Evolutionary conservation across 345 rosid genomes (phyloP).

Genomic region (Euphorbia lathyris): DNA sequence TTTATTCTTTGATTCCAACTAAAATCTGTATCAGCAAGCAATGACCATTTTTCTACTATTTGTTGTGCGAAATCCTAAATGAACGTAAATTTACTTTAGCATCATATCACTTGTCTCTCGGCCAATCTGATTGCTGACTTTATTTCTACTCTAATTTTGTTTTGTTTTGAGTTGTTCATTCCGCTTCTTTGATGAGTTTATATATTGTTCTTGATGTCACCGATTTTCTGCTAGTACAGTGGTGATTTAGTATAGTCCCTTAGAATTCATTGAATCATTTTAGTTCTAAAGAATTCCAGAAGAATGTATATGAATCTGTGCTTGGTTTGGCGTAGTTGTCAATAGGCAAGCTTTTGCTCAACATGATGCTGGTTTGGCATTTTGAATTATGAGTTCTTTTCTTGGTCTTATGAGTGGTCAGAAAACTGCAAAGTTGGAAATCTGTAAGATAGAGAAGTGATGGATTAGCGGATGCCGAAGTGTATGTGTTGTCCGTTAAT

Average conservation of each 20-base stretch:
- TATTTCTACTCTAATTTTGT: neutral
- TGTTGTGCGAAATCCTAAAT: conserved; percentile 6
- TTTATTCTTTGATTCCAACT: neutral
- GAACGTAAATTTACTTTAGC: neutral
- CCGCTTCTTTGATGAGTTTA: neutral
- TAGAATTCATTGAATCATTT: neutral
- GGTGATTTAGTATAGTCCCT: neutral
- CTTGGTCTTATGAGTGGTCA: no score
- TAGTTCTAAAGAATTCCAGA: neutral
- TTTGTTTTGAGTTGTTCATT: neutral
- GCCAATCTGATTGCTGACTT: neutral
- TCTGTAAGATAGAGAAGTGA: no score
- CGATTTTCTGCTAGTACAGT: neutral
- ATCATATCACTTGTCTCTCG: neutral
- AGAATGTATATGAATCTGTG: neutral
- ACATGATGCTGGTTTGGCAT: neutral
- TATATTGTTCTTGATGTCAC: neutral
- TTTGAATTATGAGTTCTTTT: neutral
- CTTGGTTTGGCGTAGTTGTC: neutral
- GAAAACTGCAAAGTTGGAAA: no score
- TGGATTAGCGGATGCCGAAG: no score
- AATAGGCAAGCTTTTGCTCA: neutral
- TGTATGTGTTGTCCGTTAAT: no score
- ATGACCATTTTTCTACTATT: conserved; percentile 8
- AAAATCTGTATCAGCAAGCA: conserved; percentile 7